Evolutionary conservation across 768 basidiomycete genomes (phyloP), one percentile per base, ranked within the genome.

Genomic region (Cytidiella melzeri): DNA sequence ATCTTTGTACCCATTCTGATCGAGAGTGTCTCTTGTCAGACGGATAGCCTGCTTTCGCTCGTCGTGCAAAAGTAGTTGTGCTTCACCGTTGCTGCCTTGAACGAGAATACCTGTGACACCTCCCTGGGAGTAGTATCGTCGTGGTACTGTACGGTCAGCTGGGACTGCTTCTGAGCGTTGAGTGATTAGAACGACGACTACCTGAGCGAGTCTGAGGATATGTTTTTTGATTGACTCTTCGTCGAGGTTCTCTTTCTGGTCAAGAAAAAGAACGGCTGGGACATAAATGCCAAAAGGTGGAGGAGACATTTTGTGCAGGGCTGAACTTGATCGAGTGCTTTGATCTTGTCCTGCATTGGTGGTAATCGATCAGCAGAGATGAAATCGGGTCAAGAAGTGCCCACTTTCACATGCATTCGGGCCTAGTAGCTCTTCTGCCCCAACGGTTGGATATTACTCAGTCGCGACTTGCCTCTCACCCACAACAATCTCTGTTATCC

Each of bases 61-160:
- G 0, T 82, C 79, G 50, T 82, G 81, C 3, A 84, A 83, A 51
- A 88, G 71, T 57, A 85, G 84, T 55, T 84, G 84, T 5, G 87
- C 87, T 62, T 87, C 84, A 40, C 85, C 85, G 52, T 84, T 87
- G 50, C 79, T 81, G 36, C 84, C 84, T 63, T 87, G 83, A 0
- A 84, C 80, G 13, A 87, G 70, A 49, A 86, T 82, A 3, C 84
- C 86, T 0, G 80, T 80, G 3, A 86, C 79, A 15, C 83, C 84
- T 47, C 84, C 83, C 84, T 87, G 53, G 57, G 60, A 55, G 62
- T 43, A 28, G n/a, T n/a, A n/a, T n/a, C n/a, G n/a, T n/a, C n/a
- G n/a, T n/a, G n/a, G n/a, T n/a, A n/a, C n/a, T n/a, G n/a, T n/a
- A n/a, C n/a, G 15, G 28, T 19, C 44, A 39, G 34, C 37, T 19